Percentiles rank a stretch among this genome's conserved stretches.
These are phyloP conservation scores for Epicoccum nigrum DNA, from an alignment of 2,329 filamentous ascomycete genomes.

Conservation along the genomic window DNA sequence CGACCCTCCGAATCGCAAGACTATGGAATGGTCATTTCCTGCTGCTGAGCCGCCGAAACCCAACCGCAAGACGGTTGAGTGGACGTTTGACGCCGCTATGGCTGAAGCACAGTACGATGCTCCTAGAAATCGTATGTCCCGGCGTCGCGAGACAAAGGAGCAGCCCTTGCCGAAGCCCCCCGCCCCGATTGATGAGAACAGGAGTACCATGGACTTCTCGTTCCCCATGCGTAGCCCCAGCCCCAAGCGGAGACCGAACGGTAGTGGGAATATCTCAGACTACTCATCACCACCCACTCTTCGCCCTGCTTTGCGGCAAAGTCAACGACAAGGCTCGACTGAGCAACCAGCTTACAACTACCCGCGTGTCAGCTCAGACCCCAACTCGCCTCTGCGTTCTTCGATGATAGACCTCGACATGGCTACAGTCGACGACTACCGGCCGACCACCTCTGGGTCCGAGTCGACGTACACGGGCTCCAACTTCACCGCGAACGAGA, in stretches of 20 bases:
- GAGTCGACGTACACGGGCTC: conserved; percentile 43
- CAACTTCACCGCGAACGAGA: conserved; percentile 49
- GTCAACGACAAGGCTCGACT: conserved; percentile 50
- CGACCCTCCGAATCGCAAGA: conserved; percentile 48
- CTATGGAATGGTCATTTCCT: conserved; percentile 56
- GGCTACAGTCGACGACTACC: conserved; percentile 50
- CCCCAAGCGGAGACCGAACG: conserved; percentile 22
- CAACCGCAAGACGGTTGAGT: conserved; percentile 54
- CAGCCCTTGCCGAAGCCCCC: conserved; percentile 32
- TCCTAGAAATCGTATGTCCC: conserved; percentile 39
- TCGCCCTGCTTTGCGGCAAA: conserved; percentile 47
- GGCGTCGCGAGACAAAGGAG: conserved; percentile 43
- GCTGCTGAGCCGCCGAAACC: conserved; percentile 42
- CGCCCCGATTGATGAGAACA: conserved; percentile 29
- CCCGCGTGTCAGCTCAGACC: conserved; percentile 42
- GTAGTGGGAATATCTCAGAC: conserved; percentile 10
- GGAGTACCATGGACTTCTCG: conserved; percentile 44
- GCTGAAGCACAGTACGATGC: conserved; percentile 45
- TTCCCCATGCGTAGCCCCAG: conserved; percentile 43
- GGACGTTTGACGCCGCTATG: conserved; percentile 56
- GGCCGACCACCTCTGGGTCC: conserved; percentile 53
- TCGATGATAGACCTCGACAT: conserved; percentile 55
- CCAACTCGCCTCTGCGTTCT: conserved; percentile 42
- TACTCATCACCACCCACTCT: conserved; percentile 40
- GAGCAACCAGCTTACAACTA: conserved; percentile 50